phyloP scores from a whole-genome alignment of 1,139 yeast species.

The Meyerozyma sp. region DNA sequence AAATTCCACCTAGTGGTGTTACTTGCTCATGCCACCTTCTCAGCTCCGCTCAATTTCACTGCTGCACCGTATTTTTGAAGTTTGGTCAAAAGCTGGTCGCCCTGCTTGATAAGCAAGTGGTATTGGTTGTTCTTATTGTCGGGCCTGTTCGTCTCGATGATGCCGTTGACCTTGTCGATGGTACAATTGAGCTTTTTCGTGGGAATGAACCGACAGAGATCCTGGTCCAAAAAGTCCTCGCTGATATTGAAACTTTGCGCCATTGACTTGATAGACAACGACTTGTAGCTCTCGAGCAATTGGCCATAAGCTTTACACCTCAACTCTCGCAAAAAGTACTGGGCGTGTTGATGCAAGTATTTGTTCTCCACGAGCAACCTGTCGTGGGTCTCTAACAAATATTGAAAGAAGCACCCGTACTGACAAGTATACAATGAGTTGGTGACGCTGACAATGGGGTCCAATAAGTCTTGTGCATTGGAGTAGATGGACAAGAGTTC shows the following conservation, averaged over 20 bases:
- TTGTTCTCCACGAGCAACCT: conserved; percentile 68
- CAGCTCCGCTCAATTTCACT: conserved; percentile 90
- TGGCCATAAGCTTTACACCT: conserved; percentile 95
- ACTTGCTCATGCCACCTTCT: conserved; percentile 38
- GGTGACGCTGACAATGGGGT: conserved; percentile 79
- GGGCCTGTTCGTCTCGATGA: conserved; percentile 92
- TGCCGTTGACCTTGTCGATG: conserved; percentile 92
- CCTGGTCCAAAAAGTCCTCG: conserved; percentile 75
- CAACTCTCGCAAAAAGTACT: conserved; percentile 84
- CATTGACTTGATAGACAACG: conserved; percentile 86
- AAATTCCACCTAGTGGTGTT: neutral
- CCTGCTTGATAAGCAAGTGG: conserved; percentile 82
- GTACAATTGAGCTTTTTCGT: conserved; percentile 92
- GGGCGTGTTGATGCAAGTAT: conserved; percentile 73
- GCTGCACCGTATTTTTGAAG: conserved; percentile 97
- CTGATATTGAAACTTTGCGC: conserved; percentile 89
- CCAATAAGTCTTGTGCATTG: conserved; percentile 57
- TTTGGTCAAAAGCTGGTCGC: conserved; percentile 88
- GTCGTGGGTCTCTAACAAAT: conserved; percentile 74
- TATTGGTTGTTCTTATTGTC: conserved; percentile 95
- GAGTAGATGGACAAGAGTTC: conserved; percentile 82
- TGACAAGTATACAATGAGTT: conserved; percentile 88
- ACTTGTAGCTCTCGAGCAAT: conserved; percentile 87
- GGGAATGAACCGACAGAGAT: conserved; percentile 86
- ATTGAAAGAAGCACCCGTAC: conserved; percentile 74